phyloP scores from a whole-genome alignment of 768 basidiomycete genomes.

The Russula olivacea region DNA sequence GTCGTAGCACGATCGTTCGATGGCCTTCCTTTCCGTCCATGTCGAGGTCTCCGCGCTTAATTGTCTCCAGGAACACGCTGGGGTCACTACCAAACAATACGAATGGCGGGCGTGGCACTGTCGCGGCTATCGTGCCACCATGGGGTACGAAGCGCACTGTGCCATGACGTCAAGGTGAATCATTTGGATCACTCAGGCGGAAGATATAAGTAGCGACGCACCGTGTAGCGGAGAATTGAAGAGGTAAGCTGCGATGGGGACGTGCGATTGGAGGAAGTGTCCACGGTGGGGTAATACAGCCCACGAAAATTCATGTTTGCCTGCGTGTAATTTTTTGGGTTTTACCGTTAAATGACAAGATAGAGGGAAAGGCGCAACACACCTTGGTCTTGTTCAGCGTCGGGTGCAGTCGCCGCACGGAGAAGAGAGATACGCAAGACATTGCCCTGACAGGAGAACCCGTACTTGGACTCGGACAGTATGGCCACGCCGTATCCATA shows the following conservation, averaged over 20 bases:
- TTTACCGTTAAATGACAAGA: too few species aligned
- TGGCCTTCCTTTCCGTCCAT: conserved; percentile 25
- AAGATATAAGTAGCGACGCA: conserved; percentile 34
- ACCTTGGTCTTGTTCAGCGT: conserved; percentile 91
- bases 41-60: conserved; percentile 92
- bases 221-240: conserved; percentile 80
- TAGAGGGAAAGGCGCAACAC: conserved; percentile 1
- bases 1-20: conserved; percentile 62
- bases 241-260: conserved; percentile 70
- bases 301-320: conserved; percentile 81
- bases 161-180: background rate
- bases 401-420: conserved; percentile 86
- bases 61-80: conserved; percentile 77
- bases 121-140: conserved; percentile 30
- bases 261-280: conserved; percentile 87
- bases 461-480: conserved; percentile 94
- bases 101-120: conserved; percentile 48
- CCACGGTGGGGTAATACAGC: conserved; percentile 85
- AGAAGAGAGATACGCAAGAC: conserved; percentile 83
- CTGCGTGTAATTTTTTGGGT: conserved; percentile 35
- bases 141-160: conserved; percentile 41
- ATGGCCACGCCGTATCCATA: conserved; percentile 95
- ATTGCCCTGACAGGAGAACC: conserved; percentile 81
- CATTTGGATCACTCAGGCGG: background rate
- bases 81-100: conserved; percentile 64